Evolutionary conservation across 495 filamentous ascomycete genomes (phyloP).

Genomic region (Thermochaetoides thermophila): DNA sequence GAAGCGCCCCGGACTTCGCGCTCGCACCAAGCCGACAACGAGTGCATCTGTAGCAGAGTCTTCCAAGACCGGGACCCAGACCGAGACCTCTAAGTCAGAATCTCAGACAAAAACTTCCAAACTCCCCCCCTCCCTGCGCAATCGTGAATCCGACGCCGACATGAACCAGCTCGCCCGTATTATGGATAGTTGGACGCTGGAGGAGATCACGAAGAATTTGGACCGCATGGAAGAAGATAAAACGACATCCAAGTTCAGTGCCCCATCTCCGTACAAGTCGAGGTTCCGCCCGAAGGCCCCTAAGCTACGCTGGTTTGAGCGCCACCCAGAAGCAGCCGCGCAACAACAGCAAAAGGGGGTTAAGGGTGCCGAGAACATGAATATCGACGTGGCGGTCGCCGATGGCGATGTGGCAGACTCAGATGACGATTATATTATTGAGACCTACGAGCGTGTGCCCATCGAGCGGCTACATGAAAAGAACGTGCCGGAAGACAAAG

Average conservation of each 20-base stretch:
- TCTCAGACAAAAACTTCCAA: too few species aligned
- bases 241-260: constrained; percentile 8
- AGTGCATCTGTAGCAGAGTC: not conserved
- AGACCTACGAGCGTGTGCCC: constrained; percentile 39
- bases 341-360: constrained; percentile 3
- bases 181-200: constrained; percentile 35
- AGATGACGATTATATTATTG: constrained; percentile 36
- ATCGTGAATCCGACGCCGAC: constrained; percentile 25
- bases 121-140: constrained; percentile 26
- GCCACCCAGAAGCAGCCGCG: constrained; percentile 27
- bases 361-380: not conserved
- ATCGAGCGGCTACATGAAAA: constrained; percentile 27
- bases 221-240: constrained; percentile 21
- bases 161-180: constrained; percentile 31
- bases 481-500: constrained; percentile 19
- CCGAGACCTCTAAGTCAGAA: too few species aligned
- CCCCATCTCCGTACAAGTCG: constrained; percentile 5
- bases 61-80: not conserved
- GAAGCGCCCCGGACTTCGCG: not conserved
- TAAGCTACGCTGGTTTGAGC: constrained; percentile 30
- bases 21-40: not conserved
- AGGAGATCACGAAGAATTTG: constrained; percentile 32
- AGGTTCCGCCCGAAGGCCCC: constrained; percentile 34
- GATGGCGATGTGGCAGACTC: constrained; percentile 18
- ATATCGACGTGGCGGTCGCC: constrained; percentile 1